Evolutionary conservation across 2,329 filamentous ascomycete species (phyloP).

Genomic region (Pseudogymnoascus sp.): DNA sequence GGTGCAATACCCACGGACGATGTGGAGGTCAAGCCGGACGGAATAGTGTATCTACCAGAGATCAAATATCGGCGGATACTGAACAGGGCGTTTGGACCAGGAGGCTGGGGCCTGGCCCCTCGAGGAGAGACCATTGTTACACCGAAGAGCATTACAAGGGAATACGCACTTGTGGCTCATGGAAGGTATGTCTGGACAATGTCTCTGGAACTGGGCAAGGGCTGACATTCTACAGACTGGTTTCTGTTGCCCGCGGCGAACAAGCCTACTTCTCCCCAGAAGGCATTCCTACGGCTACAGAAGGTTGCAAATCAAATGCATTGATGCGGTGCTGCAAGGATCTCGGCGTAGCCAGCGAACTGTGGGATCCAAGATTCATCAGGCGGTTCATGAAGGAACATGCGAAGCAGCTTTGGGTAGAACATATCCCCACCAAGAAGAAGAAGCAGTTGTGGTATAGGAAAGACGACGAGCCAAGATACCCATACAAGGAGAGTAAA

Average conservation of each 20-base stretch:
- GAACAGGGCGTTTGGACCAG: conserved; percentile 86
- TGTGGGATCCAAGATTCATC: conserved; percentile 94
- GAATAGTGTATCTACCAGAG: conserved; percentile 91
- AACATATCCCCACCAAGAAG: conserved; percentile 81
- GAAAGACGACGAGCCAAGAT: conserved; percentile 68
- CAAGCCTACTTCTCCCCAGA: conserved; percentile 89
- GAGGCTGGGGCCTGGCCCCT: conserved; percentile 90
- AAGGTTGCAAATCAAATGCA: conserved; percentile 96
- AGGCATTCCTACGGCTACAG: conserved; percentile 84
- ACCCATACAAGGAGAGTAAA: conserved; percentile 47
- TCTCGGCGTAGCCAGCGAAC: conserved; percentile 83
- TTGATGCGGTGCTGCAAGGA: conserved; percentile 99
- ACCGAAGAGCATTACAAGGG: conserved; percentile 59
- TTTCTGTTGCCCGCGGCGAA: conserved; percentile 87
- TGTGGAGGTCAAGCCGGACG: conserved; percentile 95
- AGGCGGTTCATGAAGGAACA: conserved; percentile 68
- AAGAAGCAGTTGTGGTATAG: conserved; percentile 78
- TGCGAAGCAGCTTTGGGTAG: conserved; percentile 77
- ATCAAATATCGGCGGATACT: conserved; percentile 94
- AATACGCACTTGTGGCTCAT: conserved; percentile 84
- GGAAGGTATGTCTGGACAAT: conserved; percentile 57
- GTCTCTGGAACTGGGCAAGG: neutral
- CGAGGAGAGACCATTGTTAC: conserved; percentile 63
- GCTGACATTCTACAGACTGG: conserved; percentile 52
- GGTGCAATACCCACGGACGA: conserved; percentile 61